Conservation (phyloP, 768 basidiomycete genomes). For the Paxillus rubicundulus region DNA sequence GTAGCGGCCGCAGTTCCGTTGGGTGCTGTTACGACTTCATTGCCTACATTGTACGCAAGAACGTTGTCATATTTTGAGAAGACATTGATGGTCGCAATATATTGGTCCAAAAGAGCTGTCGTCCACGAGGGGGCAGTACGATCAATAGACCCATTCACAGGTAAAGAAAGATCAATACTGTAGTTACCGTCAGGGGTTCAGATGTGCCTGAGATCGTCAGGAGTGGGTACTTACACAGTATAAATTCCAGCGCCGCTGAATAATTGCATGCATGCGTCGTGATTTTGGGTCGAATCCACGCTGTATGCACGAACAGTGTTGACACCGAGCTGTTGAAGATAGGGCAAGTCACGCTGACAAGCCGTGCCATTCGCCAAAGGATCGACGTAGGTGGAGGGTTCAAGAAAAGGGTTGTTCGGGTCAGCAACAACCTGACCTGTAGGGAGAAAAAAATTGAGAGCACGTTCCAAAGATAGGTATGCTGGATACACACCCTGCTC, state of each 20-base stretch:
- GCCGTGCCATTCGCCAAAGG: conserved; percentile 65
- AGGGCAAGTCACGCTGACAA: conserved; percentile 79
- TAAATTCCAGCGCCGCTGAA: conserved; percentile 83
- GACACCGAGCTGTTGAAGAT: conserved; percentile 70
- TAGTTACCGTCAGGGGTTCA: conserved; percentile 8
- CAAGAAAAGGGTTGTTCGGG: conserved; percentile 59
- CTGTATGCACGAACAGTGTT: conserved; percentile 87
- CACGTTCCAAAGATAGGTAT: neutral
- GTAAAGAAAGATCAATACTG: conserved; percentile 85
- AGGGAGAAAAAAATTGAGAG: neutral
- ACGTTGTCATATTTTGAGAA: conserved; percentile 90
- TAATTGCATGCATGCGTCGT: conserved; percentile 81
- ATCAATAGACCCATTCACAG: conserved; percentile 83
- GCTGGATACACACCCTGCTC: conserved; percentile 55
- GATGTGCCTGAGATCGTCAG: neutral
- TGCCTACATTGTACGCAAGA: conserved; percentile 86
- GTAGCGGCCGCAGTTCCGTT: conserved; percentile 63
- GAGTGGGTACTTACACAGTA: conserved; percentile 60
- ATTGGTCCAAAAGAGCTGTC: conserved; percentile 75
- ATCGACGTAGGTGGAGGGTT: conserved; percentile 76
- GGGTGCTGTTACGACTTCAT: conserved; percentile 63
- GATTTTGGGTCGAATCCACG: conserved; percentile 78
- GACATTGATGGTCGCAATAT: conserved; percentile 70
- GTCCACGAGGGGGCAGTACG: conserved; percentile 73
- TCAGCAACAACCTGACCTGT: conserved; percentile 40